Evolutionary conservation across 257 asterid genomes (phyloP), one percentile per base, ranked within the genome.

Genomic region (Solanum clarkiae): DNA sequence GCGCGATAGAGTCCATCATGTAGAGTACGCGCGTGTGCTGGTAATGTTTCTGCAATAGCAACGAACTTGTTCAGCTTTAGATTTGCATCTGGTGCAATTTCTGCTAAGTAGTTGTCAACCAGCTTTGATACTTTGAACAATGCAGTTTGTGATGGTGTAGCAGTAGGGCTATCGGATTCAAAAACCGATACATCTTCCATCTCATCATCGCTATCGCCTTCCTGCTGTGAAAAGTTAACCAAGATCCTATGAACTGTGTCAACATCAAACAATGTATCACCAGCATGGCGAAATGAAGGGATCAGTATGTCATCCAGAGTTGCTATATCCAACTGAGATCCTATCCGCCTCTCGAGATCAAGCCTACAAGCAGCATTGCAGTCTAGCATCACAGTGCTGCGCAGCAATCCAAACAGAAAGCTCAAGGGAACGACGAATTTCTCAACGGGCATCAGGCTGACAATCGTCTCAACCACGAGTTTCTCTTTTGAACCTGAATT

Each of bases 31-130:
- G 98, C 97, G 57, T 94, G 98, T 10, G 92, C 93, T 5, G 99
- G 99, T 84, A 96, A 87, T 56, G 93, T 86, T 85, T 95, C 98
- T 40, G 98, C 98, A 71, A 96, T 86, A n/a, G 98, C 97, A 32
- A 96, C 63, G 86, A 96, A 96, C 92, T 92, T 87, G 77, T 91
- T 89, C 81, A 96, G 97, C 90, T 95, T 94, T 26, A 96, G 95
- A 84, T 95, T 96, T 17, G 95, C 91, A 81, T 96, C 99, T 0
- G 98, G 98, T 47, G 99, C 99, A 77, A 96, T 94, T 91, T 96
- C 99, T 54, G 97, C 93, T 44, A 96, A 87, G 88, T 92, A 96
- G 87, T 89, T 92, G 86, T 96, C 99, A 80, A 96, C 94, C 3
- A 96, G 85, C 80, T 93, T 96, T 14, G 98, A 92, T 40, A 94